Evolutionary conservation across 208 protist species (phyloP), one percentile per base, ranked within the genome.

Genomic region (Trypanosoma congolense): DNA sequence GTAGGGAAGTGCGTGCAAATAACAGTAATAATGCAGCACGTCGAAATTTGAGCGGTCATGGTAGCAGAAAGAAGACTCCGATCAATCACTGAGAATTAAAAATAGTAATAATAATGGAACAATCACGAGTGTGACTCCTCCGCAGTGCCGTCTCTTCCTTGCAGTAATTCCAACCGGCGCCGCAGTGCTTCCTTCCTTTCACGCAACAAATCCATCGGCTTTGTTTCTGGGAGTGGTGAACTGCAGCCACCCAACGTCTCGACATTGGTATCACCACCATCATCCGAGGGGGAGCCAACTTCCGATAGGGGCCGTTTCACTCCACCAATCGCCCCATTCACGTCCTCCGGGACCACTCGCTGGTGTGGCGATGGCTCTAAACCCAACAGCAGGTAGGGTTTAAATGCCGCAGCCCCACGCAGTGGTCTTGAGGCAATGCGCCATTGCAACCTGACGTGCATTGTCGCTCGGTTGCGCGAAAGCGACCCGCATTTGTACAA

Each of bases 401-500:
- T 36, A 67, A 67, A 69, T 51, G 8, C 36, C 22, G 10, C 29
- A 14, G 12, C 47, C 9, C 36, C 54, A 49, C 82, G 60, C 21
- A 64, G 33, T 14, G 76, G 78, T 51, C 62, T 73, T 6, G 77
- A 71, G 19, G 70, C 69, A 25, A 87, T 47, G 9, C 58, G 50
- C 65, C 83, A 92, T 14, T 59, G 85, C 45, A 92, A 63, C 6
- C 85, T 80, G 14, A 84, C 68, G 4, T 72, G 69, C 64, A 79
- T 75, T 9, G 62, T 83, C 16, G 51, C 22, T 21, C 52, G 31
- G 56, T 74, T 26, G n/a, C 65, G 49, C 12, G 69, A 76, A 12
- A 81, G 46, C 1, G 56, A 46, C 12, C 24, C 1, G 33, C 40
- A 50, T 19, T 30, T 41, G 36, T 52, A 61, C 50, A 54, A 51